Evolutionary conservation across 139 green algal species (phyloP).

Genomic region (Raphidocelis subcapitata): DNA sequence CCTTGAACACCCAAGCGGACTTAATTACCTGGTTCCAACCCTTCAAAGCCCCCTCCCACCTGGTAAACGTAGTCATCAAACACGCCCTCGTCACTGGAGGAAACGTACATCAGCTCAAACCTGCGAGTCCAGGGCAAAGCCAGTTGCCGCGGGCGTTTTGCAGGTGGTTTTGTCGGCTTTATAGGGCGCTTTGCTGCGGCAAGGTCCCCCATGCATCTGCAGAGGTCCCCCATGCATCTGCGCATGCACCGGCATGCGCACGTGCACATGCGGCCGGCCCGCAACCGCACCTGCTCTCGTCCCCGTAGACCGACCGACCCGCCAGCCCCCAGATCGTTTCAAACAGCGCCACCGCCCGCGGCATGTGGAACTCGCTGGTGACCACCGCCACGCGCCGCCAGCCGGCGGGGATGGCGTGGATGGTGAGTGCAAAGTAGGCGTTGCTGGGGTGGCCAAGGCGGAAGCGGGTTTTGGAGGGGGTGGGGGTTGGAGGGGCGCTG

Average conservation of each 20-base stretch:
- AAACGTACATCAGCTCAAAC: conserved; percentile 29
- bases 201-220: neutral
- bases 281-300: conserved; percentile 19
- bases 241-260: neutral
- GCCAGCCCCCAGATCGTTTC: conserved; percentile 50
- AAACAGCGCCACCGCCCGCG: conserved; percentile 66
- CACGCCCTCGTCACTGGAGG: conserved; percentile 55
- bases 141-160: neutral
- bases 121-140: neutral
- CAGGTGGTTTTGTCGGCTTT: neutral
- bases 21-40: conserved; percentile 7
- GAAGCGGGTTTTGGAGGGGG: too few species aligned
- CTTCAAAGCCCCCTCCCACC: neutral
- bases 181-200: neutral
- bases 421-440: conserved; percentile 76
- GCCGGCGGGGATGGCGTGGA: conserved; percentile 72
- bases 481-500: conserved; percentile 19
- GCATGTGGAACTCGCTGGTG: conserved; percentile 82
- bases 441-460: conserved; percentile 47
- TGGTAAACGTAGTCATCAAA: conserved; percentile 52
- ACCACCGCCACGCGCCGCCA: conserved; percentile 66
- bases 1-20: too few species aligned
- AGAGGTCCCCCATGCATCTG: conserved; percentile 1
- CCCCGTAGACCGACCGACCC: conserved; percentile 26
- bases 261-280: too few species aligned